Evolutionary conservation across 768 basidiomycete species (phyloP), one percentile per base, ranked within the genome.

Genomic region (Lactifluus echinatus): DNA sequence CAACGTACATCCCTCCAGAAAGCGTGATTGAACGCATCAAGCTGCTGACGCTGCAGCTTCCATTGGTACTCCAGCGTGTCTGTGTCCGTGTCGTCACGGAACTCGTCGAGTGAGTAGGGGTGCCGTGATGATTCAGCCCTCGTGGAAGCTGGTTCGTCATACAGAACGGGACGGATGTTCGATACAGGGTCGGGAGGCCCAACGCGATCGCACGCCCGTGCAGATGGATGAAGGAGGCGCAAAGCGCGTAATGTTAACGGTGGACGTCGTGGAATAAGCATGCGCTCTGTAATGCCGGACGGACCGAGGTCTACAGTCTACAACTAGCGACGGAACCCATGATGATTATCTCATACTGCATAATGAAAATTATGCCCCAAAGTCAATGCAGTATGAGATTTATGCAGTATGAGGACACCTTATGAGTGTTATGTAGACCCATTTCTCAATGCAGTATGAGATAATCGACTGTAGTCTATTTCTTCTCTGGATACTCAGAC

Each of bases 1-100:
- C 12, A n/a, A 77, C 87, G 63, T 66, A 91, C 90, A 53, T 91
- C 84, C 52, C 80, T 70, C 90, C 90, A 93, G 68, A 89, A 93
- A 17, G 75, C 71, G 54, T 92, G 85, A 59, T 90, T 84, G 65
- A 87, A 83, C 23, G 80, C 74, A 65, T 91, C 87, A 21, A 90
- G 69, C 55, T 83, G 81, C 68, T 89, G 83, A 52, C 84, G 75
- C 58, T 83, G 79, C 45, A 90, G 70, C 57, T 80, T 83, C 74
- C 79, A 85, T 64, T 85, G 87, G 47, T 89, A 76, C 53, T 87
- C 83, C 8, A 78, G 74, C 37, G 67, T 67, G 44, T 42, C 40
- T 3, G 40, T 42, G 19, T 70, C 67, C 19, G 67, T 65, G 46
- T 64, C 50, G 48, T 67, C 59, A 28, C 71, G 71, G 70, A 92